Percentiles rank a stretch among this genome's conserved stretches.
Evolutionary conservation across 768 basidiomycete species (phyloP).

Genomic region (Pulveroboletus sp.): DNA sequence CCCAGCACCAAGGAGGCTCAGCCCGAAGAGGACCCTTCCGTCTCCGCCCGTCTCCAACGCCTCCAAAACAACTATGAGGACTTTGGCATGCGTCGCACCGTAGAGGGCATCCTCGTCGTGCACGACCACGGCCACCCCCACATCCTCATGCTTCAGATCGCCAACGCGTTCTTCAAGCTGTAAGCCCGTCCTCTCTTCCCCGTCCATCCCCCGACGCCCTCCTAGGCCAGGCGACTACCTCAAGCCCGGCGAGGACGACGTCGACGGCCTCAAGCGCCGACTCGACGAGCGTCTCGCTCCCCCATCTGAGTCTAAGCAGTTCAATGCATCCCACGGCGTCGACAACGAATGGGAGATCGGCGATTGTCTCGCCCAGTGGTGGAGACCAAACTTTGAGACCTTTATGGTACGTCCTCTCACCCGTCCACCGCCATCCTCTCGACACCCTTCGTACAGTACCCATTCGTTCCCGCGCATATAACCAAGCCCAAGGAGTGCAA

Average conservation of each 20-base stretch:
- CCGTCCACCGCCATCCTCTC: background rate
- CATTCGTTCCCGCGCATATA: conserved; percentile 91
- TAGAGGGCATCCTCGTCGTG: conserved; percentile 74
- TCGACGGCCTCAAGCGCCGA: conserved; percentile 83
- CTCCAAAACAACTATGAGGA: conserved; percentile 96
- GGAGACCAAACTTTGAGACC: conserved; percentile 96
- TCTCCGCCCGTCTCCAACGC: conserved; percentile 88
- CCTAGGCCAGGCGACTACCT: conserved; percentile 95
- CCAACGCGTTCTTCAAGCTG: conserved; percentile 99
- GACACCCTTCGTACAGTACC: conserved; percentile 55
- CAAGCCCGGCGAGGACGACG: conserved; percentile 92
- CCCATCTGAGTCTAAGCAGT: conserved; percentile 66
- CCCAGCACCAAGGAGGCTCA: conserved; percentile 91
- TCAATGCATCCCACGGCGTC: conserved; percentile 69
- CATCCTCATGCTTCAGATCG: conserved; percentile 97
- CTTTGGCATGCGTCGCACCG: conserved; percentile 93
- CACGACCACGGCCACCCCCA: conserved; percentile 98
- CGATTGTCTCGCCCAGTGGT: conserved; percentile 98
- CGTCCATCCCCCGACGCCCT: background rate
- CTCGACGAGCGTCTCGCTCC: conserved; percentile 89
- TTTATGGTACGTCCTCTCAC: conserved; percentile 74
- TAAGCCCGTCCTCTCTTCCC: conserved; percentile 36
- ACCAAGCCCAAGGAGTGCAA: conserved; percentile 98
- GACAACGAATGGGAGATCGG: conserved; percentile 95
- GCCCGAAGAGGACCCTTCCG: conserved; percentile 95